phyloP scores from a whole-genome alignment of 2,329 filamentous ascomycete genomes.

The Trichophyton benhamiae region DNA sequence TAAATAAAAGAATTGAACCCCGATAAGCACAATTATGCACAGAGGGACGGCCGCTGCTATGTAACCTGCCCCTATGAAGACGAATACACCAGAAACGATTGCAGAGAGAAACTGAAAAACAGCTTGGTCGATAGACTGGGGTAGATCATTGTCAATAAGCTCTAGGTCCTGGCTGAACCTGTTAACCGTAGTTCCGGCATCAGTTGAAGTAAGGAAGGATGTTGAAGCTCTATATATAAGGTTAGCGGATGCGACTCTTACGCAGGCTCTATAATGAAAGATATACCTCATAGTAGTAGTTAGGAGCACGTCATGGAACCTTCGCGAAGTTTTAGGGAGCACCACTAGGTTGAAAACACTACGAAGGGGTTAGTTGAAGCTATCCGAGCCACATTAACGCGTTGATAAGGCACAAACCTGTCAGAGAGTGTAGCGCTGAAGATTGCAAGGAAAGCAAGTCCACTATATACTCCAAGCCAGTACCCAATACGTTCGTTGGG shows the following conservation, averaged over 20 bases:
- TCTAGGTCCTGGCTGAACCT: constrained; percentile 37
- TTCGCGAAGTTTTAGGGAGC: constrained; percentile 1
- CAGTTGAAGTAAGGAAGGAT: constrained; percentile 34
- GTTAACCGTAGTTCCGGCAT: constrained; percentile 37
- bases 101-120: background rate
- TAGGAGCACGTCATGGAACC: constrained; percentile 1
- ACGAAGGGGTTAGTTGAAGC: background rate
- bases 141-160: constrained; percentile 36
- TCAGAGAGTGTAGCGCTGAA: background rate
- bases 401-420: background rate
- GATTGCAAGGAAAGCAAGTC: background rate
- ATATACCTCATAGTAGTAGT: background rate
- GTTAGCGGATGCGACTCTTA: background rate
- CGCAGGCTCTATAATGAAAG: background rate
- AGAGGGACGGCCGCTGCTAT: background rate
- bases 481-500: constrained; percentile 5
- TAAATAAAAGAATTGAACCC: background rate
- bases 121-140: constrained; percentile 9
- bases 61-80: background rate
- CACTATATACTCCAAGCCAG: constrained; percentile 4
- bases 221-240: constrained; percentile 22
- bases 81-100: background rate
- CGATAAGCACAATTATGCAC: background rate
- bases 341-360: constrained; percentile 2
- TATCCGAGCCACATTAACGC: background rate